Conservation (phyloP, 257 asterid genomes). For the Anisodus tanguticus region DNA sequence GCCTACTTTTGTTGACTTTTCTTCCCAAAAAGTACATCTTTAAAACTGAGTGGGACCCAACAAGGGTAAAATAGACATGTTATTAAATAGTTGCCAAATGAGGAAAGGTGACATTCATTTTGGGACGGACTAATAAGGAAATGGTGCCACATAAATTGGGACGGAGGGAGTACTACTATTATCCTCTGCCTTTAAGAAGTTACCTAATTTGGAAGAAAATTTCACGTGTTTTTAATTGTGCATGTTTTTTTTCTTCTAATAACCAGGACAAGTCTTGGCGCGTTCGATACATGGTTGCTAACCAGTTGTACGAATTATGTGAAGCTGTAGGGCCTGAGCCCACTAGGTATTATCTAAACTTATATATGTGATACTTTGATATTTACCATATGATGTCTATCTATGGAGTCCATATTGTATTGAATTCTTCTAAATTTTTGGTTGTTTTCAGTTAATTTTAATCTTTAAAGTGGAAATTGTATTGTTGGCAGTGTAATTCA, state of each 20-base stretch:
- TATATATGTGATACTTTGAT: neutral
- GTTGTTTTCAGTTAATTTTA: neutral
- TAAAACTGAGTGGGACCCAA: too few relatives aligned
- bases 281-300: constrained; percentile 98
- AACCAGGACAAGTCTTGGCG: constrained; percentile 99
- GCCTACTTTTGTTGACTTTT: too few relatives aligned
- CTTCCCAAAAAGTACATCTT: too few relatives aligned
- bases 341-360: constrained; percentile 61
- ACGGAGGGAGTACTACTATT: neutral
- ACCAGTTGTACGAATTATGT: constrained; percentile 93
- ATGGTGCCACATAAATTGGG: too few relatives aligned
- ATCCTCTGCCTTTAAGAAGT: neutral
- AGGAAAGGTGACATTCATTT: too few relatives aligned
- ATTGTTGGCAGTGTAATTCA: neutral
- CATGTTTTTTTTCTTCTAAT: neutral
- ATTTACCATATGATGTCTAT: neutral
- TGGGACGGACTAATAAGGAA: too few relatives aligned
- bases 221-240: neutral
- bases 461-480: neutral
- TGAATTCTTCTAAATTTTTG: neutral
- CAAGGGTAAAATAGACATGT: too few relatives aligned
- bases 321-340: constrained; percentile 99
- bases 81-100: too few relatives aligned
- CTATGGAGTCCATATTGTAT: neutral
- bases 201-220: neutral